A percentile compares a stretch with the other conserved stretches of the same genome.
Evolutionary conservation across 139 green algal genomes (phyloP).

Genomic region (Tetraselmis striata): DNA sequence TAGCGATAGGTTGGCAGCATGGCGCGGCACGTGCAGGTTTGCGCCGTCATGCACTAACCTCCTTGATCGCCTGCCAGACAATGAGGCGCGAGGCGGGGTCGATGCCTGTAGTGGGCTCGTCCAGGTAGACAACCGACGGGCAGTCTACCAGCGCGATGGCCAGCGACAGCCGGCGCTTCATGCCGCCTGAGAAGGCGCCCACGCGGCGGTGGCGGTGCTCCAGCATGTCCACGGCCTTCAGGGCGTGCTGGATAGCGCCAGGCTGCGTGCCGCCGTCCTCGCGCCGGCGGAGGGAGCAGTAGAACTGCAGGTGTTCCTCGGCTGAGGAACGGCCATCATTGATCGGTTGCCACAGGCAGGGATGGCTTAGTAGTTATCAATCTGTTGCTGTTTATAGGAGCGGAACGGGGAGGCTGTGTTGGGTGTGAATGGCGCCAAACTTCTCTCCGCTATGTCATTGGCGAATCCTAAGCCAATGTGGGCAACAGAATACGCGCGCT

Average conservation of each 20-base stretch:
- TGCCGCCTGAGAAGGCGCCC: constrained; percentile 27
- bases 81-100: constrained; percentile 26
- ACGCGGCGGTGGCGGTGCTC: constrained; percentile 7
- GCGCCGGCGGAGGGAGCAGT: not conserved
- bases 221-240: constrained; percentile 16
- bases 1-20: too few species aligned
- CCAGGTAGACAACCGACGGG: constrained; percentile 30
- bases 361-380: too few species aligned
- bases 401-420: too few species aligned
- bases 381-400: too few species aligned
- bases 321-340: not conserved
- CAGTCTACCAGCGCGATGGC: constrained; percentile 46
- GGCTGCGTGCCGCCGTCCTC: not conserved
- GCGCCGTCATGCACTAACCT: not conserved
- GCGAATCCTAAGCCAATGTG: too few species aligned
- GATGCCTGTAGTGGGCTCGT: constrained; percentile 37
- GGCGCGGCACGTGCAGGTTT: not conserved
- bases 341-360: too few species aligned
- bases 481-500: too few species aligned
- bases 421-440: too few species aligned
- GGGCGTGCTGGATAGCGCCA: constrained; percentile 3
- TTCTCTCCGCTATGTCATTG: too few species aligned
- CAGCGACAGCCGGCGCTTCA: constrained; percentile 44
- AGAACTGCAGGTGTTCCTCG: not conserved
- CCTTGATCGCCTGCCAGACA: constrained; percentile 35